These are phyloP conservation scores for Plantago major DNA, from an alignment of 257 asterid genomes.

Conservation along the genomic window DNA sequence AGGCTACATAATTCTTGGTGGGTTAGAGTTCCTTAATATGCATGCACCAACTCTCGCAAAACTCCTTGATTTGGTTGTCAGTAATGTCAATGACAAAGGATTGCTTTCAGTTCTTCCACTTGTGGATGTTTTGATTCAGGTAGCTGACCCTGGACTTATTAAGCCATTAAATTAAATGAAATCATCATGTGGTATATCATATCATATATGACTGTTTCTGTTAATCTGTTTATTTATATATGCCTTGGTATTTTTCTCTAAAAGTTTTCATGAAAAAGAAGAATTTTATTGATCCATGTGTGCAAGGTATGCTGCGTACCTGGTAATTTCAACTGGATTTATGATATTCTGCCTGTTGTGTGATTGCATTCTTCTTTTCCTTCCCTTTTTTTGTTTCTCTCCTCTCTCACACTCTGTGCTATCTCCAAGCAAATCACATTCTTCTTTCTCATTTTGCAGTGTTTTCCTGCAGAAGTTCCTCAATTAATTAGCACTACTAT, in stretches of 20 bases:
- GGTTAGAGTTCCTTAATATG: constrained; percentile 69
- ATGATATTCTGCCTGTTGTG: neutral
- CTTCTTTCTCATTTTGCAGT: constrained; percentile 49
- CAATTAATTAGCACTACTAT: constrained; percentile 68
- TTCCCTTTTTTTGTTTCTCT: constrained; percentile 6
- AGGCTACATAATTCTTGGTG: constrained; percentile 83
- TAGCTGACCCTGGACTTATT: constrained; percentile 25
- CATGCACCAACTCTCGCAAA: constrained; percentile 69
- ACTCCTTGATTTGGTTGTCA: constrained; percentile 83
- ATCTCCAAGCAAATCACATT: constrained; percentile 14
- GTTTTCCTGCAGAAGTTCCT: constrained; percentile 86
- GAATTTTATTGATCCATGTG: neutral
- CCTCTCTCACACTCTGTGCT: constrained; percentile 1
- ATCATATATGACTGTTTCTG: neutral
- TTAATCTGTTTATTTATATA: neutral
- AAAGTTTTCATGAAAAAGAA: constrained; percentile 3
- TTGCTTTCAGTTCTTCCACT: constrained; percentile 78
- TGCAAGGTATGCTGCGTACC: neutral
- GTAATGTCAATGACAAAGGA: constrained; percentile 87
- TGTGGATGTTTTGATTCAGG: constrained; percentile 93
- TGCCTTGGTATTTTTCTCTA: neutral
- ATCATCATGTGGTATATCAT: constrained; percentile 8
- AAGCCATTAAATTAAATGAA: neutral
- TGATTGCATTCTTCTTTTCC: neutral
- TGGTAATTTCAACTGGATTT: constrained; percentile 10